Conservation (phyloP, 257 asterid genomes). For the Solanum gandarillasii region DNA sequence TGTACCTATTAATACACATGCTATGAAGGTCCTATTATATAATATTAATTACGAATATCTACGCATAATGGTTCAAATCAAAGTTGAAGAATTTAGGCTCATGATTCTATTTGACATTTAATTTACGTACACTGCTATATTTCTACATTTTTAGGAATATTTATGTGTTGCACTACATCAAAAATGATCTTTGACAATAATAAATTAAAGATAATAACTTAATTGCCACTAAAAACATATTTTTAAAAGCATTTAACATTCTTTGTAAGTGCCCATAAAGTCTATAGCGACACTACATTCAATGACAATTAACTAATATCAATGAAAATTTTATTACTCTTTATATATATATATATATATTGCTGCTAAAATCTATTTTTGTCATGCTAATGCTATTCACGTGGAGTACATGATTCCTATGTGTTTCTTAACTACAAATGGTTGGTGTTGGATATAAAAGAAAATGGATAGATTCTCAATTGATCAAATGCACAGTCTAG, state of each 20-base stretch:
- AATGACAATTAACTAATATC: too few species aligned
- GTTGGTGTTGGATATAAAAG: neutral
- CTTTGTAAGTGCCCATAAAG: fast-evolving
- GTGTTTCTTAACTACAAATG: neutral
- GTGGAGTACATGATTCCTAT: neutral
- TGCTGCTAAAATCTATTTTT: too few species aligned
- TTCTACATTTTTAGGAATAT: neutral
- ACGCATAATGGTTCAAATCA: neutral
- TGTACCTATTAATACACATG: neutral
- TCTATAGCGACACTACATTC: fast-evolving
- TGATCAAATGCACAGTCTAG: neutral
- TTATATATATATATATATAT: too few species aligned
- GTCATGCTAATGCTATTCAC: neutral
- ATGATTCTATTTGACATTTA: neutral
- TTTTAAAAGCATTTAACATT: too few species aligned
- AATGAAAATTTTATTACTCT: fast-evolving
- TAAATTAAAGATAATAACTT: too few species aligned
- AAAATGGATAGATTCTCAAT: neutral
- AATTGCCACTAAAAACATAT: neutral
- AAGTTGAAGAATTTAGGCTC: neutral
- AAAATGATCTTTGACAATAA: too few species aligned
- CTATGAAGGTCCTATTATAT: neutral
- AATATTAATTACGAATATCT: neutral
- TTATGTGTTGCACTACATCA: neutral
- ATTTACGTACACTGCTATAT: neutral